Evolutionary conservation across 441 rosid genomes (phyloP).

Genomic region (Jatropha multifida): DNA sequence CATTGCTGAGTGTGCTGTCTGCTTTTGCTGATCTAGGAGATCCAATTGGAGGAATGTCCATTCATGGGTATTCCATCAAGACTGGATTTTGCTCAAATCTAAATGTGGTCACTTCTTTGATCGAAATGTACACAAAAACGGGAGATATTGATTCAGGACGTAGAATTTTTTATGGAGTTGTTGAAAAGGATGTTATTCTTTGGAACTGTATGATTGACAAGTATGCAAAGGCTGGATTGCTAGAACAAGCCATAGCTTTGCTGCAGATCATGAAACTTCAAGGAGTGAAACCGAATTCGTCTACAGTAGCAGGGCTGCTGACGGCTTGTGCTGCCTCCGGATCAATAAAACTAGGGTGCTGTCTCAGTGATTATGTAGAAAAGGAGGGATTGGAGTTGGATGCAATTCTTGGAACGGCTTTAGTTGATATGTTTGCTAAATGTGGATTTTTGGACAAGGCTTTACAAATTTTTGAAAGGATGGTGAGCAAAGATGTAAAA

Average conservation of each 20-base stretch:
- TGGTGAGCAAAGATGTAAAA: slow-evolving; percentile 53
- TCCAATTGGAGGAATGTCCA: slow-evolving; percentile 36
- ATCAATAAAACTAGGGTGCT: slow-evolving; percentile 36
- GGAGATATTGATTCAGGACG: slow-evolving; percentile 42
- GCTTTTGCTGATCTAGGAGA: slow-evolving; percentile 43
- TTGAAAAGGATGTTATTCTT: slow-evolving; percentile 43
- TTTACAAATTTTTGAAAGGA: slow-evolving; percentile 39
- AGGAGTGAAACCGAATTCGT: slow-evolving; percentile 44
- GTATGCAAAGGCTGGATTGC: slow-evolving; percentile 52
- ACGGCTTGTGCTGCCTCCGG: slow-evolving; percentile 50
- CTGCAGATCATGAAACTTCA: slow-evolving; percentile 52
- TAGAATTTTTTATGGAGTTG: slow-evolving; percentile 41
- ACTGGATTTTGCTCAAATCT: slow-evolving; percentile 38
- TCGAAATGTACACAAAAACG: slow-evolving; percentile 48
- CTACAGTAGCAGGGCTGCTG: slow-evolving; percentile 52
- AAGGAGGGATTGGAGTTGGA: slow-evolving; percentile 44
- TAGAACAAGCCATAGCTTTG: slow-evolving; percentile 47
- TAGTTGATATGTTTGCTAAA: slow-evolving; percentile 62
- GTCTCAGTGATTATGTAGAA: slow-evolving; percentile 39
- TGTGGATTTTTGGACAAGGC: slow-evolving; percentile 53
- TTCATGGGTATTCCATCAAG: slow-evolving; percentile 53
- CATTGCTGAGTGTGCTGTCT: slow-evolving; percentile 43
- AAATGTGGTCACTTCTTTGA: slow-evolving; percentile 50
- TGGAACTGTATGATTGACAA: slow-evolving; percentile 72
- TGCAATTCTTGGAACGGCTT: slow-evolving; percentile 54